Evolutionary conservation across 1,284 basidiomycete genomes (phyloP), one percentile per base, ranked within the genome.

Genomic region (Apiotrichum akiyoshidainum): DNA sequence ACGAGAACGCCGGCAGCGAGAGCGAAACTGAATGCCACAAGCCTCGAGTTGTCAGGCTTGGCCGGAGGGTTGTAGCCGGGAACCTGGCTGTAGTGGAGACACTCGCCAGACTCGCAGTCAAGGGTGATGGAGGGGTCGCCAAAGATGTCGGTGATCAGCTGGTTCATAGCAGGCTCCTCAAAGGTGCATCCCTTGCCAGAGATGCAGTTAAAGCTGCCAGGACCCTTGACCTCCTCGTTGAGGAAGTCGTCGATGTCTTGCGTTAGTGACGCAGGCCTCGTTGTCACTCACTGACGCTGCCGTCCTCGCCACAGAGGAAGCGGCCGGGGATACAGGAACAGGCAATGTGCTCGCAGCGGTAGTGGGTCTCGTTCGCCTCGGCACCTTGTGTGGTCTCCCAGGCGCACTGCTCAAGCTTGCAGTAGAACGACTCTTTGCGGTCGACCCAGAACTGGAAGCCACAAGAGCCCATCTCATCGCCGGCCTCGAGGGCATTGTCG

Each of bases 381-480:
- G 61, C 69, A 31, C 63, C 65, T 3, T 69, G 69, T 41, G 65
- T 72, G 16, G 65, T 64, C 45, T 73, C 66, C 78, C 78, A 79
- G 8, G 65, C 61, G 59, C 78, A 79, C 26, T 78, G 71, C 44
- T 88, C 82, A 45, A 99, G 82, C 14, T 85, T 85, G 78, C 95
- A 99, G 78, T 97, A 98, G 79, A 99, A 98, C 0, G 91, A 94
- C 74, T 99, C 94, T 57, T 91, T 83, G 65, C 88, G 83, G 10
- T 89, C 92, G 9, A 93, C 92, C 94, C 94, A 99, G 81, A 99
- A 99, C 77, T 98, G 92, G 82, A 97, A 97, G 44, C 86, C 84
- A 73, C 93, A 97, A 1, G 85, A 83, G n/a, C 78, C 78, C 26
- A 71, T 63, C 22, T 51, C 60, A 12, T 45, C 57, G 1, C 41